A percentile compares a stretch with the other conserved stretches of the same genome.
phyloP scores from a whole-genome alignment of 148 eudicot genomes.

The Persicaria maculosa region DNA sequence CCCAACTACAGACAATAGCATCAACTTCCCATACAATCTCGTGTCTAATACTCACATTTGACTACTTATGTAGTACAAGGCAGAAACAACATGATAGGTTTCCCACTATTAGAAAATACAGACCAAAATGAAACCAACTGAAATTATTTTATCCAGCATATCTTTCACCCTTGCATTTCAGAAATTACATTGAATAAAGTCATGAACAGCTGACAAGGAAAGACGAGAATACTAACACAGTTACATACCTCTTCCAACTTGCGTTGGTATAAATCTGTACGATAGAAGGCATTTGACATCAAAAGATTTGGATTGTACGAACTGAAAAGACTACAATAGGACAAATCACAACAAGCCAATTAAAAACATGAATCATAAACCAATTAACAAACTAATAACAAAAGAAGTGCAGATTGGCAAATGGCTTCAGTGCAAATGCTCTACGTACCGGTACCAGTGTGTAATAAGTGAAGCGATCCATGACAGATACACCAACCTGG shows the following conservation, averaged over 20 bases:
- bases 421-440: not conserved
- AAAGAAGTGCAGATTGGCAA: not conserved
- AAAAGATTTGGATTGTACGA: slow-evolving; percentile 73
- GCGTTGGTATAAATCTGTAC: slow-evolving; percentile 77
- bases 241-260: slow-evolving; percentile 61
- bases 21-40: not conserved
- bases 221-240: slow-evolving; percentile 15
- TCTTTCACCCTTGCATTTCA: not conserved
- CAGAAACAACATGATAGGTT: slow-evolving; percentile 4
- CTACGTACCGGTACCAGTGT: slow-evolving; percentile 88
- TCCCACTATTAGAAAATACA: not conserved
- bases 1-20: not conserved
- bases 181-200: not conserved
- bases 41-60: not conserved
- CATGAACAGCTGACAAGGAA: not conserved
- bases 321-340: slow-evolving; percentile 60
- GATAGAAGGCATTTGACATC: slow-evolving; percentile 91
- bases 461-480: slow-evolving; percentile 93
- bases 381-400: not conserved
- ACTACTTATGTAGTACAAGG: not conserved
- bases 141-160: not conserved
- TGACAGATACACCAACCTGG: slow-evolving; percentile 98
- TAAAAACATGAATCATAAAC: not conserved
- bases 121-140: not conserved
- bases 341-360: not conserved